These are phyloP conservation scores for Globisporangium lucens DNA, from an alignment of 352 stramenopile genomes.

Conservation along the genomic window DNA sequence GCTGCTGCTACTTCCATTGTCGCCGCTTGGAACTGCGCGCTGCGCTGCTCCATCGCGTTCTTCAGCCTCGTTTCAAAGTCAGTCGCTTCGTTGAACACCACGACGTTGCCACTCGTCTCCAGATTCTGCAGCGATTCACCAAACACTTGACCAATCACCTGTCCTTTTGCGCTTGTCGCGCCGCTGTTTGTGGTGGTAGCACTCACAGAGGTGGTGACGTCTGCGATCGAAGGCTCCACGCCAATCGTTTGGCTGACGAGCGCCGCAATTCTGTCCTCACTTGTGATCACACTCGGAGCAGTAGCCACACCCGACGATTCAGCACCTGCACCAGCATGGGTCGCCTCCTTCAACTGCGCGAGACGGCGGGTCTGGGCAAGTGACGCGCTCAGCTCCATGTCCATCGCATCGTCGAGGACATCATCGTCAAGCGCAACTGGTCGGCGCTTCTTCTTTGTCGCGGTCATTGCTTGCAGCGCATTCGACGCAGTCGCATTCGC, in stretches of 20 bases:
- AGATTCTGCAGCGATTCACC: slow-evolving; percentile 36
- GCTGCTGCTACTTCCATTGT: slow-evolving; percentile 11
- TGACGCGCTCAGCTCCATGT: slow-evolving; percentile 75
- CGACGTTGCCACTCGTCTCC: slow-evolving; percentile 32
- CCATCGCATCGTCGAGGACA: slow-evolving; percentile 50
- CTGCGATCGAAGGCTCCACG: slow-evolving; percentile 18
- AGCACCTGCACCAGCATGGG: neutral
- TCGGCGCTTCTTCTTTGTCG: slow-evolving; percentile 44
- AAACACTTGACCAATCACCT: slow-evolving; percentile 34
- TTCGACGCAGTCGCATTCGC: slow-evolving; percentile 46
- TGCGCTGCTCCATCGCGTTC: slow-evolving; percentile 73
- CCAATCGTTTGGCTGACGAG: slow-evolving; percentile 49
- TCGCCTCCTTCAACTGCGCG: slow-evolving; percentile 36
- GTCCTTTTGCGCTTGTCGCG: neutral
- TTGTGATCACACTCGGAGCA: slow-evolving; percentile 16
- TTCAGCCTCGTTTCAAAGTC: slow-evolving; percentile 78
- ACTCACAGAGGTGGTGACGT: slow-evolving; percentile 7
- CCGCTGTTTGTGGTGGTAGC: slow-evolving; percentile 9
- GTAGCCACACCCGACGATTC: neutral
- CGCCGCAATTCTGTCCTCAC: slow-evolving; percentile 58
- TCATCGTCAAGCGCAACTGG: slow-evolving; percentile 25
- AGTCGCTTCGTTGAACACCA: slow-evolving; percentile 84
- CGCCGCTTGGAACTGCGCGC: slow-evolving; percentile 43
- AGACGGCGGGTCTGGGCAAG: slow-evolving; percentile 64
- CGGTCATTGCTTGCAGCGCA: slow-evolving; percentile 33